phyloP scores from a whole-genome alignment of 306 rosid genomes.

The Glycyrrhiza uralensis region DNA sequence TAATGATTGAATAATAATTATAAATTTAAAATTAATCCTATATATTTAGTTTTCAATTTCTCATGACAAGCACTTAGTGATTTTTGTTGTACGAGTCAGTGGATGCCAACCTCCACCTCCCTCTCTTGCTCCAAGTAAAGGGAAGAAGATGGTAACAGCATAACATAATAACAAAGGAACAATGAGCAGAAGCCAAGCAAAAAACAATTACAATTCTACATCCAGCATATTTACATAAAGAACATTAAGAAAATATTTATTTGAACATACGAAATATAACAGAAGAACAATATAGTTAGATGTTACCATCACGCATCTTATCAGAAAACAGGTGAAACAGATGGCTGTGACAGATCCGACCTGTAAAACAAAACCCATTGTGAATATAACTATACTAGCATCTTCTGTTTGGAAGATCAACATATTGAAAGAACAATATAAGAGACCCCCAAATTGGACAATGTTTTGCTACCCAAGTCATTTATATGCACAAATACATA shows the following conservation, averaged over 20 bases:
- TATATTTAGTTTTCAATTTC: background rate
- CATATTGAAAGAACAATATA: background rate
- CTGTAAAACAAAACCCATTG: slow-evolving; percentile 43
- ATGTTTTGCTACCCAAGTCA: background rate
- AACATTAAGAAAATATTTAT: background rate
- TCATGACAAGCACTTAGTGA: background rate
- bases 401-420: background rate
- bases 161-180: background rate
- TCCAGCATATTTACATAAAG: background rate
- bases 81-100: background rate
- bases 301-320: slow-evolving; percentile 87
- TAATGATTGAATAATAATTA: background rate
- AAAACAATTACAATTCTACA: background rate
- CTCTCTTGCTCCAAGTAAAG: background rate
- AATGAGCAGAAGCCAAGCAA: slow-evolving; percentile 8
- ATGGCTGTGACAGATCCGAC: slow-evolving; percentile 94
- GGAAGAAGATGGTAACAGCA: background rate
- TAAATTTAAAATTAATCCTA: background rate
- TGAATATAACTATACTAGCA: slow-evolving; percentile 14
- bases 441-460: slow-evolving; percentile 3
- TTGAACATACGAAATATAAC: background rate
- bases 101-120: background rate
- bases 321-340: slow-evolving; percentile 92
- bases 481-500: background rate
- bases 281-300: slow-evolving; percentile 25